These are phyloP conservation scores for Selaginella moellendorffii DNA, from an alignment of 75 land plant species.

Conservation along the genomic window DNA sequence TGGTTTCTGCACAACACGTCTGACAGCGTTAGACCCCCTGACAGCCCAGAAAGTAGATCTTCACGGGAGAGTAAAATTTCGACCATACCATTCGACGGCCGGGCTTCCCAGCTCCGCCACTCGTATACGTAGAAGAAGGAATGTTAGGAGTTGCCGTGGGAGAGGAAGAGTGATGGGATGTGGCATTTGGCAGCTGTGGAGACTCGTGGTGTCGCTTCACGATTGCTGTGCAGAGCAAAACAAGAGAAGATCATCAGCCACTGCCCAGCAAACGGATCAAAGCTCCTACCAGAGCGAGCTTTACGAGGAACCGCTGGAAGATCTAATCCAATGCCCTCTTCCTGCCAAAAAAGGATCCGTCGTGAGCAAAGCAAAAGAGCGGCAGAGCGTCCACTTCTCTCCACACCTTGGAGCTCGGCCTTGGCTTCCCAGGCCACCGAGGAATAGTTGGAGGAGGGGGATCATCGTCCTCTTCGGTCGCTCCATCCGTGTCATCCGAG, in stretches of 20 bases:
- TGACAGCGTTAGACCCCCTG: not conserved
- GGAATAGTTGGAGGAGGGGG: slow-evolving; percentile 29
- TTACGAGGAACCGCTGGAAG: slow-evolving; percentile 31
- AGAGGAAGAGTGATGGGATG: slow-evolving; percentile 8
- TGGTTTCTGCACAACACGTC: slow-evolving; percentile 14
- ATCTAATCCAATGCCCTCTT: slow-evolving; percentile 19
- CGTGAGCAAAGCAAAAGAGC: not conserved
- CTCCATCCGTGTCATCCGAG: slow-evolving; percentile 22
- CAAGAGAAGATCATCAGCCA: not conserved
- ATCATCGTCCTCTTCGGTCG: slow-evolving; percentile 35
- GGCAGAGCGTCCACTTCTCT: not conserved
- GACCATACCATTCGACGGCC: slow-evolving; percentile 7
- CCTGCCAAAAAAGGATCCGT: slow-evolving; percentile 8
- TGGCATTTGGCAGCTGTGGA: not conserved
- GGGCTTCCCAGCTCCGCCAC: slow-evolving; percentile 2
- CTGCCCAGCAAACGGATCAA: not conserved
- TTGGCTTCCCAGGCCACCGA: slow-evolving; percentile 21
- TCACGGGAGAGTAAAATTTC: not conserved
- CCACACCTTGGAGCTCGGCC: slow-evolving; percentile 22
- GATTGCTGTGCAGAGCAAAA: not conserved
- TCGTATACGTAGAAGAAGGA: not conserved
- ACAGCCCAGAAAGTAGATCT: not conserved
- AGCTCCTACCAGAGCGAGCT: slow-evolving; percentile 31
- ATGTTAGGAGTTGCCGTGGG: no score
- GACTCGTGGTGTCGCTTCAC: slow-evolving; percentile 9